Conservation (phyloP, 2,329 filamentous ascomycete species). For the Geoglossum cookeanum region DNA sequence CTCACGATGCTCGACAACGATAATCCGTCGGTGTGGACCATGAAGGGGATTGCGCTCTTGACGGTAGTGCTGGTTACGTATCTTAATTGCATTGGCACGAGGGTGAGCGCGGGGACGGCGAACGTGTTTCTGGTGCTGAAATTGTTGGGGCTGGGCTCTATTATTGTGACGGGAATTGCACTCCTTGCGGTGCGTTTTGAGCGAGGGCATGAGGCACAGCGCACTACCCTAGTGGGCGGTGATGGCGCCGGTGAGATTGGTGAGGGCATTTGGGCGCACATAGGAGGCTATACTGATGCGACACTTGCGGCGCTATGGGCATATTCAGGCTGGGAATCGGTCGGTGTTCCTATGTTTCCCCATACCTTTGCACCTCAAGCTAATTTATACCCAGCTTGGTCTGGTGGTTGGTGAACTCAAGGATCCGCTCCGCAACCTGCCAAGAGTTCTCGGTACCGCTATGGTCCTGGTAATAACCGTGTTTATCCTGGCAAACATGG, state of each 20-base stretch:
- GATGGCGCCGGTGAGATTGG: slow-evolving; percentile 15
- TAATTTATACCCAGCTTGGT: slow-evolving; percentile 7
- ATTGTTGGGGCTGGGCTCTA: not conserved
- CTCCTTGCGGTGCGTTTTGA: not conserved
- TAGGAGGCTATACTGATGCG: slow-evolving; percentile 40
- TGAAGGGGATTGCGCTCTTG: slow-evolving; percentile 19
- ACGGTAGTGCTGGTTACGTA: slow-evolving; percentile 22
- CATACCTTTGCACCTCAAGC: not conserved
- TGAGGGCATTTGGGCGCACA: slow-evolving; percentile 32
- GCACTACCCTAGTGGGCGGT: too few species aligned
- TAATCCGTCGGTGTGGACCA: slow-evolving; percentile 22
- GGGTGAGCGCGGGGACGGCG: slow-evolving; percentile 21
- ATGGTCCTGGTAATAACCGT: slow-evolving; percentile 39
- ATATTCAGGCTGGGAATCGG: slow-evolving; percentile 49
- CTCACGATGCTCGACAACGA: slow-evolving; percentile 29
- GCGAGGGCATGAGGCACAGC: not conserved
- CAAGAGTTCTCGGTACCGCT: slow-evolving; percentile 41
- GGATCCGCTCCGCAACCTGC: slow-evolving; percentile 22
- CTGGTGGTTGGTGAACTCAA: slow-evolving; percentile 17
- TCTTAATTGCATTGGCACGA: slow-evolving; percentile 26
- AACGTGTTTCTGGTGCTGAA: slow-evolving; percentile 23
- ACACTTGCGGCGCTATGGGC: slow-evolving; percentile 45
- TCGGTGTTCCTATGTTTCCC: slow-evolving; percentile 18
- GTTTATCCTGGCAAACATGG: slow-evolving; percentile 39
- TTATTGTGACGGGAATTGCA: not conserved